Evolutionary conservation across 768 basidiomycete species (phyloP), one percentile per base, ranked within the genome.

Genomic region (Naematelia encephala): DNA sequence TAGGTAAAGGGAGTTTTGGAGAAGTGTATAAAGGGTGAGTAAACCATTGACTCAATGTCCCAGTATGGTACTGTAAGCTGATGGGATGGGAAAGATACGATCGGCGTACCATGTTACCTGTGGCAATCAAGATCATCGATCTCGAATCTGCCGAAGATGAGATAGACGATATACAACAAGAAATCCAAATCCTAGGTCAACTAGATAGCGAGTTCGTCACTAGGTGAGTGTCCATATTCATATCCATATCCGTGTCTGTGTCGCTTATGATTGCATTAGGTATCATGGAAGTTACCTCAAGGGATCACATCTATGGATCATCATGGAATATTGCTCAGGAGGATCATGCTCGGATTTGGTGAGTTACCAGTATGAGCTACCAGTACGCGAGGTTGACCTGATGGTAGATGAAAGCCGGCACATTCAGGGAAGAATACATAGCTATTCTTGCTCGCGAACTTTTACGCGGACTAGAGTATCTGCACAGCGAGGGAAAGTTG

Each of bases 71-170:
- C n/a, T n/a, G n/a, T n/a, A n/a, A n/a, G n/a, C n/a, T n/a, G n/a
- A n/a, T n/a, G n/a, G n/a, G n/a, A n/a, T n/a, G n/a, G n/a, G n/a
- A n/a, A 45, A 96, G 93, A 57, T 97, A 90, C 72, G 93, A 98
- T 80, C 91, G 91, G 75, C 84, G 91, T 59, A 96, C 93, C 23
- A 90, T 92, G 77, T 88, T 88, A 81, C 92, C 94, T 0, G 96
- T 99, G 23, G 96, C 96, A 46, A 98, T 99, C 82, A 99, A 93
- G 86, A 94, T 98, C 69, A 98, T 99, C 76, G 93, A 98, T 81
- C 84, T 99, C 28, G 96, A 99, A 79, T 91, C 90, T 73, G 96
- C 96, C 52, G 96, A 98, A 78, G 96, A 99, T 74, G 96, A 99
- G 81, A 97, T 98, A 73, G 96, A 98, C 77, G 96, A 98, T 79